Conservation (phyloP, 768 basidiomycete species). For the Boletus vinaceobasis region DNA sequence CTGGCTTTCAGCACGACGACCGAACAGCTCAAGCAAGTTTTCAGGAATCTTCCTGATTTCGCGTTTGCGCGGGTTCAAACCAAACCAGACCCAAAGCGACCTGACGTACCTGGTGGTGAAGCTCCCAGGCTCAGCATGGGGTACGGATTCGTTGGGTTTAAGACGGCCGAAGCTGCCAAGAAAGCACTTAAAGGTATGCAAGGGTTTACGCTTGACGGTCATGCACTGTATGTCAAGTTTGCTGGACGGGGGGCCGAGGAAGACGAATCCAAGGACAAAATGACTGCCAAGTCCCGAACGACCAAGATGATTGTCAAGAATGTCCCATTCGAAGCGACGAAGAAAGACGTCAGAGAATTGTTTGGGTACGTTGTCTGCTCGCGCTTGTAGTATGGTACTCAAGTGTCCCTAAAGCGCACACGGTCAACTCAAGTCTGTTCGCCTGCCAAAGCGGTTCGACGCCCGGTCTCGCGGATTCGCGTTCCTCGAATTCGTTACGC, state of each 20-base stretch:
- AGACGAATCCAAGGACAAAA: constrained; percentile 41
- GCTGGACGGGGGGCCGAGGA: constrained; percentile 77
- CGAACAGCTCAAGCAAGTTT: constrained; percentile 64
- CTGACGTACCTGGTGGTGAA: constrained; percentile 29
- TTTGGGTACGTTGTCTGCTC: constrained; percentile 65
- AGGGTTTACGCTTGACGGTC: constrained; percentile 83
- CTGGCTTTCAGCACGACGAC: constrained; percentile 88
- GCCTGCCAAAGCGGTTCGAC: constrained; percentile 90
- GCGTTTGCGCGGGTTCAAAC: constrained; percentile 87
- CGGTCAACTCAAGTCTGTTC: constrained; percentile 90
- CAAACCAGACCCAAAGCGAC: constrained; percentile 80
- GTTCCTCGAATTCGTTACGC: constrained; percentile 90
- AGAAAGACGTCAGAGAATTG: constrained; percentile 85
- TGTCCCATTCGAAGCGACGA: constrained; percentile 92
- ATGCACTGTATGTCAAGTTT: constrained; percentile 78
- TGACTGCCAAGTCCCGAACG: constrained; percentile 53
- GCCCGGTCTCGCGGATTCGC: constrained; percentile 90
- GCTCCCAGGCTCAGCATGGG: constrained; percentile 82
- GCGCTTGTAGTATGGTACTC: neutral
- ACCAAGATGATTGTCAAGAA: constrained; percentile 99
- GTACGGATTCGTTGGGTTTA: constrained; percentile 94
- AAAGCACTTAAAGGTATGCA: constrained; percentile 75
- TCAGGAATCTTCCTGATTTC: constrained; percentile 75
- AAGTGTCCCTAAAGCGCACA: constrained; percentile 55
- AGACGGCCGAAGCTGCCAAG: constrained; percentile 65